These are phyloP conservation scores for Hypsizygus marmoreus DNA, from an alignment of 768 basidiomycete genomes.

Conservation along the genomic window DNA sequence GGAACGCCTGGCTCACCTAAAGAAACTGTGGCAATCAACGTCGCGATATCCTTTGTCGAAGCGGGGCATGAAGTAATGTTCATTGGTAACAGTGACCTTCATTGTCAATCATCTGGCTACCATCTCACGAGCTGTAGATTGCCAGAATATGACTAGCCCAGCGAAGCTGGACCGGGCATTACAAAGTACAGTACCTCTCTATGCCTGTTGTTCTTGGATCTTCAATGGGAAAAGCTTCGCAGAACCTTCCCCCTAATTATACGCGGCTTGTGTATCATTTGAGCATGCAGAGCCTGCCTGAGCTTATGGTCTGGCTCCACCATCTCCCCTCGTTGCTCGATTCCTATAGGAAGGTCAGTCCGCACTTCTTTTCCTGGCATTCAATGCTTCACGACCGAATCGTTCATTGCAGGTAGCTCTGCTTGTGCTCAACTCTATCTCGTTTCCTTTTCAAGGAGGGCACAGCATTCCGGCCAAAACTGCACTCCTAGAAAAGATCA, in stretches of 20 bases:
- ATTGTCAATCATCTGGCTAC: neutral
- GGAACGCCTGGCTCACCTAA: slow-evolving; percentile 77
- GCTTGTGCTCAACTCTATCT: slow-evolving; percentile 67
- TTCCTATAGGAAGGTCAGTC: slow-evolving; percentile 46
- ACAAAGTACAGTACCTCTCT: slow-evolving; percentile 23
- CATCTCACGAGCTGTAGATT: slow-evolving; percentile 35
- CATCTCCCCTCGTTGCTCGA: slow-evolving; percentile 50
- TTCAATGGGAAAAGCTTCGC: slow-evolving; percentile 12
- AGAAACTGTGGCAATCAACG: slow-evolving; percentile 51
- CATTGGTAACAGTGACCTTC: slow-evolving; percentile 49
- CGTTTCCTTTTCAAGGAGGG: slow-evolving; percentile 62
- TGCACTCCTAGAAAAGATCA: slow-evolving; percentile 51
- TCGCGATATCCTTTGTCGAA: slow-evolving; percentile 50
- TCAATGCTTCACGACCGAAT: neutral
- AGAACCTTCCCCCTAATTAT: slow-evolving; percentile 18
- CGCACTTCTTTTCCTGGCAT: slow-evolving; percentile 7
- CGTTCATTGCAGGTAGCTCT: slow-evolving; percentile 46
- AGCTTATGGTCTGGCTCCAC: slow-evolving; percentile 60
- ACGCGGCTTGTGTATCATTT: slow-evolving; percentile 38
- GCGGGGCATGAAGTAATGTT: slow-evolving; percentile 58
- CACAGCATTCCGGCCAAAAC: slow-evolving; percentile 39
- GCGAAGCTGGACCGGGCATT: slow-evolving; percentile 29
- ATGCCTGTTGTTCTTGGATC: slow-evolving; percentile 7
- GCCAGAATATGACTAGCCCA: slow-evolving; percentile 44
- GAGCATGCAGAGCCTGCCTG: slow-evolving; percentile 47